Base-by-base conservation (phyloP, 371 early-diverging fungal genomes). In the Dinochytrium kinnereticum region DNA sequence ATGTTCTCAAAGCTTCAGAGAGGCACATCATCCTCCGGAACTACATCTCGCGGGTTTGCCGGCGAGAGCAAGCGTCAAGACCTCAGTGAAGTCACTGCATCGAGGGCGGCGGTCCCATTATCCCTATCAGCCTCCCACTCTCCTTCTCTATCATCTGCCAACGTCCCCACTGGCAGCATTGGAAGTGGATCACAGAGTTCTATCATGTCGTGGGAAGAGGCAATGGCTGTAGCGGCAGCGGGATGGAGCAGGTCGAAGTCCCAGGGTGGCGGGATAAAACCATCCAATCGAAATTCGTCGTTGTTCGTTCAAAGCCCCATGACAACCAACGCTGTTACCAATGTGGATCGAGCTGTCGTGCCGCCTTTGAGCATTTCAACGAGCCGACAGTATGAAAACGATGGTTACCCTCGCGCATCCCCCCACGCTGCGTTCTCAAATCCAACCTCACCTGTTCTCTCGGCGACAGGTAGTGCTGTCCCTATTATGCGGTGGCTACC, bases 401-500 rank as follows among this genome's bases (percentile, higher is more conserved):
- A n/a, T n/a, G n/a, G n/a, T n/a, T n/a, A n/a, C n/a, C n/a, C n/a
- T n/a, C n/a, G n/a, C n/a, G n/a, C n/a, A n/a, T n/a, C n/a, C n/a
- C n/a, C n/a, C n/a, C n/a, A n/a, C n/a, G n/a, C 10, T 30, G 7
- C 57, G 24, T 26, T 28, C 10, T 55, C 15, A 17, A 30, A 13
- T 17, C 57, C 28, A 17, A 10, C 17, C 24, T 55, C 57, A 13
- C 57, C 57, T 28, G 26, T 26, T 10, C 57, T 55, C 30, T 7
- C 57, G 10, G 57, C 57, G 7, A 55, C 57, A 13, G 57, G 57
- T 28, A 55, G 57, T 28, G 57, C 57, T 10, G 57, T 55, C 57
- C 57, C 57, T 13, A 55, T 55, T 28, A 55, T 55, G 21, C 57
- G 57, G 7, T 55, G 57, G 57, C 57, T 55, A 21, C 57, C 57